phyloP scores from a whole-genome alignment of 192 early-diverging fungal species.

The Coemansia brasiliensis region DNA sequence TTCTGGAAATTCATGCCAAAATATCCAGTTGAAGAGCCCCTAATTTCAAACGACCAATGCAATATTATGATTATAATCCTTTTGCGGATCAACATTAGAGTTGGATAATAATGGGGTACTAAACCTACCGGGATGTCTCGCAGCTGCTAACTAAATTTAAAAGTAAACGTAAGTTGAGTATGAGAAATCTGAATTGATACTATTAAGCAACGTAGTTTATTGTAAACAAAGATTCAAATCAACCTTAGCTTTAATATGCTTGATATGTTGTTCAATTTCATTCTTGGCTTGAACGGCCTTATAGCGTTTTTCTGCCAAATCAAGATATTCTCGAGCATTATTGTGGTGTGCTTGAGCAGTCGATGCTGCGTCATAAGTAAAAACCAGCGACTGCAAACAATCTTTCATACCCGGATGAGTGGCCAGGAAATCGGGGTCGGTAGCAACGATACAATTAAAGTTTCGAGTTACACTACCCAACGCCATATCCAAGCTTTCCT shows the following conservation, averaged over 20 bases:
- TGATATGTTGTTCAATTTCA: slow-evolving; percentile 1
- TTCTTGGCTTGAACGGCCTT: neutral
- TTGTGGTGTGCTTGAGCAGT: neutral
- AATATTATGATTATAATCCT: too few relatives aligned
- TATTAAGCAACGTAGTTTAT: too few relatives aligned
- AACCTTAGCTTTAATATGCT: neutral
- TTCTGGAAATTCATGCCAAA: too few relatives aligned
- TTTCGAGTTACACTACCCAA: neutral
- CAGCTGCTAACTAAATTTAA: too few relatives aligned
- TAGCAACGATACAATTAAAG: neutral
- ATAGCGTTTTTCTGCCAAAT: neutral
- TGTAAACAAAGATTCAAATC: neutral
- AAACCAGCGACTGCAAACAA: neutral
- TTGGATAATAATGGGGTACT: too few relatives aligned
- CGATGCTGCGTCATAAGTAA: too few relatives aligned
- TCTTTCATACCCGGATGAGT: neutral
- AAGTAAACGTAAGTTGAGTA: too few relatives aligned
- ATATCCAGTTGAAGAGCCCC: too few relatives aligned
- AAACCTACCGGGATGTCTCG: too few relatives aligned
- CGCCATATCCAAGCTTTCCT: neutral
- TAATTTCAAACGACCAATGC: too few relatives aligned
- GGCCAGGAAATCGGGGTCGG: neutral
- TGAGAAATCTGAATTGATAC: too few relatives aligned
- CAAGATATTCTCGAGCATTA: neutral
- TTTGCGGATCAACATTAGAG: too few relatives aligned